phyloP scores from a whole-genome alignment of 306 rosid species.

The Vigna mungo region DNA sequence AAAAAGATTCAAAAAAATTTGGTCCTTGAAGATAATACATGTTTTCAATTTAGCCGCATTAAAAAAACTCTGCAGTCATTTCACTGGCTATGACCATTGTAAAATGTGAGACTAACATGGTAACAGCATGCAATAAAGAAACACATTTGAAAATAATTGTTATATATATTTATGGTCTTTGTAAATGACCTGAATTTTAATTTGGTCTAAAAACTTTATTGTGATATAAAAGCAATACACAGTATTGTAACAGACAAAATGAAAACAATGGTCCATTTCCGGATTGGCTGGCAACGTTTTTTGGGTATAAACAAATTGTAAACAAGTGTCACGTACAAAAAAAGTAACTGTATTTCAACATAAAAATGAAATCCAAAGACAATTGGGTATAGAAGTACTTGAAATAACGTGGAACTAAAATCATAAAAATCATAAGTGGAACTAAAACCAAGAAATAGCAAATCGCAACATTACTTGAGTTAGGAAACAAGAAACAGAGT shows the following conservation, averaged over 20 bases:
- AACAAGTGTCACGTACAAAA: no score
- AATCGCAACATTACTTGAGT: not conserved
- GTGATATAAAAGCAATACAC: not conserved
- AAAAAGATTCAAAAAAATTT: not conserved
- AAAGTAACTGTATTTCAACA: not conserved
- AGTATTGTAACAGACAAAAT: no score
- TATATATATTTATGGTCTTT: not conserved
- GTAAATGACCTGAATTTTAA: not conserved
- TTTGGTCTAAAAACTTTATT: not conserved
- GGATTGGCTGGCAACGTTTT: no score
- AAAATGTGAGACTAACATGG: not conserved
- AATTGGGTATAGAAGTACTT: no score
- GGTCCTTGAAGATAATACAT: not conserved
- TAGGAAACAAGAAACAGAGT: no score
- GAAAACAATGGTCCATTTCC: no score
- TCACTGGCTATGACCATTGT: not conserved
- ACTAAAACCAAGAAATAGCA: constrained; percentile 19
- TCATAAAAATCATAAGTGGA: not conserved
- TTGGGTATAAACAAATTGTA: no score
- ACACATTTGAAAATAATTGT: no score
- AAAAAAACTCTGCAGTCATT: not conserved
- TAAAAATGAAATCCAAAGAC: not conserved
- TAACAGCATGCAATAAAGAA: not conserved
- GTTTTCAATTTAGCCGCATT: not conserved
- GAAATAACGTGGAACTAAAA: no score